These are phyloP conservation scores for Tolypocladium inflatum DNA, from an alignment of 2,329 filamentous ascomycete genomes.

Conservation along the genomic window DNA sequence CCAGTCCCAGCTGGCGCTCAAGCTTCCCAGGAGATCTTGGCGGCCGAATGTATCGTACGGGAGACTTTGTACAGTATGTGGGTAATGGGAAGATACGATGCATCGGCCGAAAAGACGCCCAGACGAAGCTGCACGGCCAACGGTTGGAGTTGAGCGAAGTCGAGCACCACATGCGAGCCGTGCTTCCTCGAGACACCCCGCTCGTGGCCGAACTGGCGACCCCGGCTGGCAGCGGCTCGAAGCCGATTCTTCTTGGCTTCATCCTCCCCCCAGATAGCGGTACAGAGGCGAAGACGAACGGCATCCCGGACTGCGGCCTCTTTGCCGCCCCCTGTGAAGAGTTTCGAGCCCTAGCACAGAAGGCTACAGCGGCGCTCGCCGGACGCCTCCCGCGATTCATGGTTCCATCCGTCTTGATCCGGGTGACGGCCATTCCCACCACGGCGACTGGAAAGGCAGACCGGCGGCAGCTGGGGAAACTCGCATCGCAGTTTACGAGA, in stretches of 20 bases:
- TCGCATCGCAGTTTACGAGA: neutral
- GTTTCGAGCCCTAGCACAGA: neutral
- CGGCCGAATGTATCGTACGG: slow-evolving; percentile 1
- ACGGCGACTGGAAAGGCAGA: slow-evolving; percentile 11
- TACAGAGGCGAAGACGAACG: neutral
- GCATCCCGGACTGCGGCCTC: neutral
- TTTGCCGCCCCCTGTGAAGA: neutral
- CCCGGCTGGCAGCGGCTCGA: neutral
- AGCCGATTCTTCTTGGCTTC: neutral
- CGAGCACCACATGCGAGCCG: neutral
- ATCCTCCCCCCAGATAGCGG: neutral
- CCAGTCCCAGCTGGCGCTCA: slow-evolving; percentile 29
- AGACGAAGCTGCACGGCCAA: slow-evolving; percentile 3
- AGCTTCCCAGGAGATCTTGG: slow-evolving; percentile 4
- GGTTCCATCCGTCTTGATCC: slow-evolving; percentile 9
- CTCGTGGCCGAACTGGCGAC: neutral
- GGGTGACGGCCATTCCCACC: slow-evolving; percentile 7
- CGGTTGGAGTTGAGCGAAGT: slow-evolving; percentile 3
- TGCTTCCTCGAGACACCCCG: neutral
- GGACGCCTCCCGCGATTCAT: slow-evolving; percentile 11
- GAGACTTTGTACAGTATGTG: slow-evolving; percentile 3
- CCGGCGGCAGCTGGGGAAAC: slow-evolving; percentile 2
- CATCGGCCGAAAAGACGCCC: slow-evolving; percentile 1
- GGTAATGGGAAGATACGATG: neutral
- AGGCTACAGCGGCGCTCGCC: neutral